phyloP scores from a whole-genome alignment of 371 early-diverging fungal genomes.

The Dinochytrium kinnereticum region DNA sequence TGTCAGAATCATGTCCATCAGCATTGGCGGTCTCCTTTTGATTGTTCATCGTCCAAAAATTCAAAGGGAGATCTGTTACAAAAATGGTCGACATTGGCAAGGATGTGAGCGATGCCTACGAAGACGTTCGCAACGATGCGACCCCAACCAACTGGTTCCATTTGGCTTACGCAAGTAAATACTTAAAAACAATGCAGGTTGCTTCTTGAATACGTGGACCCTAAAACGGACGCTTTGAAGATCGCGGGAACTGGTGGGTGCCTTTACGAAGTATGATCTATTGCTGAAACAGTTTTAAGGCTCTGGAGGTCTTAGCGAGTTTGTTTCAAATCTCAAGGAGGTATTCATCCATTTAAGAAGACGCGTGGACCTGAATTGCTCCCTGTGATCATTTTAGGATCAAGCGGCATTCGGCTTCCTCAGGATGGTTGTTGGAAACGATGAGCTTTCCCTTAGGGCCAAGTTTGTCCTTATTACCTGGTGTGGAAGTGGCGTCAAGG shows the following conservation, averaged over 20 bases:
- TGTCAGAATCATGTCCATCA: neutral
- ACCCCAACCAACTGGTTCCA: slow-evolving; percentile 67
- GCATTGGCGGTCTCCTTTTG: neutral
- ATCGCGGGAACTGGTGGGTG: slow-evolving; percentile 54
- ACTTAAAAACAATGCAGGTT: slow-evolving; percentile 40
- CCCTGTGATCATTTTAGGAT: slow-evolving; percentile 49
- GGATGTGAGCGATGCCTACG: slow-evolving; percentile 66
- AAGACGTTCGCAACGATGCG: slow-evolving; percentile 71
- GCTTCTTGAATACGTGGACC: slow-evolving; percentile 60
- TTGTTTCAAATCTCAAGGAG: slow-evolving; percentile 64
- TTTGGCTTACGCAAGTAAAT: neutral
- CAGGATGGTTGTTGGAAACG: slow-evolving; percentile 78
- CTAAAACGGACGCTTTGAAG: slow-evolving; percentile 54
- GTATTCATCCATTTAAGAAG: no score
- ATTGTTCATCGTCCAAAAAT: neutral
- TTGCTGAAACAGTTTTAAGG: slow-evolving; percentile 53
- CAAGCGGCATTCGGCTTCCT: slow-evolving; percentile 83
- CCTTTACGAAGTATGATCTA: slow-evolving; percentile 3
- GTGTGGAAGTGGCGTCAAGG: slow-evolving; percentile 81
- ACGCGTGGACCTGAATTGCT: no score
- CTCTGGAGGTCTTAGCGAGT: slow-evolving; percentile 73
- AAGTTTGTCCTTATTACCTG: slow-evolving; percentile 78
- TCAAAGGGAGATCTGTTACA: neutral
- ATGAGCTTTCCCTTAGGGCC: slow-evolving; percentile 75
- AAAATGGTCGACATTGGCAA: slow-evolving; percentile 57